phyloP scores from a whole-genome alignment of 345 rosid species.

The Lumnitzera racemosa region DNA sequence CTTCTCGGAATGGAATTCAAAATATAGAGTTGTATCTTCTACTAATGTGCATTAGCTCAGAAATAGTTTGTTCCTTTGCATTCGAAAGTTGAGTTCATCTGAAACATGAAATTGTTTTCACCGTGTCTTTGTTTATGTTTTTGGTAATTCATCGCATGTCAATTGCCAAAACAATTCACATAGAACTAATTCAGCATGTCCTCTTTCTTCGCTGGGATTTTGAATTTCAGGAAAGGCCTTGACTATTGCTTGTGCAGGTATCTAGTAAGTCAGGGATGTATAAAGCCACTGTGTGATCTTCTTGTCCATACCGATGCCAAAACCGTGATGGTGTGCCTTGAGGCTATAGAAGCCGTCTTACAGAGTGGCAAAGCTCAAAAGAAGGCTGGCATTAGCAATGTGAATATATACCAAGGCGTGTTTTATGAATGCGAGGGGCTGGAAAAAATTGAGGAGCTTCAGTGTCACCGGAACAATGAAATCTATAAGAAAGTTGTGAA shows the following conservation, averaged over 20 bases:
- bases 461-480: constrained; percentile 29
- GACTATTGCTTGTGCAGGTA: constrained; percentile 13
- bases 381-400: constrained; percentile 16
- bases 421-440: constrained; percentile 31
- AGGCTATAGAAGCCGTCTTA: constrained; percentile 31
- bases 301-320: constrained; percentile 26
- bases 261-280: constrained; percentile 34
- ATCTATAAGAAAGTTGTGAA: constrained; percentile 29
- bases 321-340: constrained; percentile 25
- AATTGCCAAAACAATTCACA: too few relatives aligned
- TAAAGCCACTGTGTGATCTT: constrained; percentile 33
- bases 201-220: too few relatives aligned
- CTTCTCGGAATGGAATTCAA: too few relatives aligned
- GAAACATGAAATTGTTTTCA: too few relatives aligned
- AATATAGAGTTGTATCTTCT: too few relatives aligned
- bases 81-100: too few relatives aligned
- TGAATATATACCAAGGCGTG: constrained; percentile 20
- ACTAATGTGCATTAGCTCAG: too few relatives aligned
- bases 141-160: too few relatives aligned
- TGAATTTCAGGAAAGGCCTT: too few relatives aligned
- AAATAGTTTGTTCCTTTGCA: too few relatives aligned
- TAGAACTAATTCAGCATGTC: too few relatives aligned
- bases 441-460: constrained; percentile 27
- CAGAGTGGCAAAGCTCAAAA: constrained; percentile 27
- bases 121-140: too few relatives aligned